Evolutionary conservation across 2,329 filamentous ascomycete genomes (phyloP), one percentile per base, ranked within the genome.

Genomic region (Hypoxylon sp.): DNA sequence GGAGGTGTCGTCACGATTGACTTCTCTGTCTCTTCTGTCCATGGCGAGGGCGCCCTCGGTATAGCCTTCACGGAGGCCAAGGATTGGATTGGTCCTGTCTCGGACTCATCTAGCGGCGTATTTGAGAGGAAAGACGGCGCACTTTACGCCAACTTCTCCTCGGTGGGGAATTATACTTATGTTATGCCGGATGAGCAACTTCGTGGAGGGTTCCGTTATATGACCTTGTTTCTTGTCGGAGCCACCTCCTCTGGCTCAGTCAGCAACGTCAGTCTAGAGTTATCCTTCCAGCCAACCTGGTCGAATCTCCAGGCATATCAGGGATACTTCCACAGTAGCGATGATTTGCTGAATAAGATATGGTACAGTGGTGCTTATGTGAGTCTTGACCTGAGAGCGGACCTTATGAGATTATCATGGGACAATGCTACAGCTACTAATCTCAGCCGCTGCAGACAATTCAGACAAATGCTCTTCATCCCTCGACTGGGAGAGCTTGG

Each of bases 311-410:
- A 79, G 44, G 82, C 82, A 11, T 86, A 86, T 57, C 79, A 81
- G 40, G 84, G 84, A 7, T 86, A 86, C 64, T 86, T 86, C 54
- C 79, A 84, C 66, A 82, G 78, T 69, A 82, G 77, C 46, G 82
- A 82, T 42, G 79, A 83, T 32, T 71, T 85, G 9, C 78, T 87
- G 24, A 86, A 86, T 63, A 79, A 80, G 8, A 84, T 86, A 49
- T 87, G 85, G 85, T 87, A 87, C 65, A 81, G 80, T 40, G 85
- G 82, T 3, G 83, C 83, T 5, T 85, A 84, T 66, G 67, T 68
- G 51, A 67, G 67, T 64, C 32, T 22, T 5, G 26, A 9, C 14
- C 20, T 11, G 7, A 26, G n/a, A 52, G 45, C 20, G 16, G n/a
- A 28, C 18, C 28, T n/a, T 22, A 26, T 44, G 16, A 36, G 9